Conservation (phyloP, 2,329 filamentous ascomycete genomes). For the Arthrobotrys megalospora region DNA sequence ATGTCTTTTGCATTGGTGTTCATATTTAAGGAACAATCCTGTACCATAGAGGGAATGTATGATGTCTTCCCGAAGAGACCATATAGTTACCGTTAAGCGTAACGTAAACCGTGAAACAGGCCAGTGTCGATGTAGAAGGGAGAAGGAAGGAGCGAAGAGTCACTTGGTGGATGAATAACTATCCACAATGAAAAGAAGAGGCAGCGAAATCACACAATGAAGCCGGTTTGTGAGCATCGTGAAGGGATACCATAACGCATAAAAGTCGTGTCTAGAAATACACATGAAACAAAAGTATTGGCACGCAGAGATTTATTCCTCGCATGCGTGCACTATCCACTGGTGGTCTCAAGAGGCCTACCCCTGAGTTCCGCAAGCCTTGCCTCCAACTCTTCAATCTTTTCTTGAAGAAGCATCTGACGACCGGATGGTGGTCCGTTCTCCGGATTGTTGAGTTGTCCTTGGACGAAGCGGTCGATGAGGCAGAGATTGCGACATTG, state of each 20-base stretch:
- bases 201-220: not conserved
- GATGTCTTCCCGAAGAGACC: not conserved
- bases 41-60: constrained; percentile 4
- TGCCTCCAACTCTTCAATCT: not conserved
- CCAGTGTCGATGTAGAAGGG: too few relatives aligned
- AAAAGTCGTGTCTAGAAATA: too few relatives aligned
- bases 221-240: too few relatives aligned
- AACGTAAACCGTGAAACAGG: too few relatives aligned
- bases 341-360: not conserved
- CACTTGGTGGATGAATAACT: too few relatives aligned
- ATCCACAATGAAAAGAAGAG: not conserved
- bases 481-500: not conserved
- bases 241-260: not conserved
- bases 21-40: not conserved
- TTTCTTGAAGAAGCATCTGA: not conserved
- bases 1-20: not conserved
- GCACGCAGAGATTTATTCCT: too few relatives aligned
- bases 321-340: too few relatives aligned
- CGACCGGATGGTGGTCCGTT: not conserved
- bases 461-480: constrained; percentile 3
- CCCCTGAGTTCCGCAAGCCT: not conserved
- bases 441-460: not conserved
- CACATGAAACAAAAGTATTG: too few relatives aligned
- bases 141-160: too few relatives aligned
- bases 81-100: too few relatives aligned